A percentile compares a stretch with the other conserved stretches of the same genome.
These are phyloP conservation scores for Aspergillus persii DNA, from an alignment of 2,329 filamentous ascomycete genomes.

Conservation along the genomic window DNA sequence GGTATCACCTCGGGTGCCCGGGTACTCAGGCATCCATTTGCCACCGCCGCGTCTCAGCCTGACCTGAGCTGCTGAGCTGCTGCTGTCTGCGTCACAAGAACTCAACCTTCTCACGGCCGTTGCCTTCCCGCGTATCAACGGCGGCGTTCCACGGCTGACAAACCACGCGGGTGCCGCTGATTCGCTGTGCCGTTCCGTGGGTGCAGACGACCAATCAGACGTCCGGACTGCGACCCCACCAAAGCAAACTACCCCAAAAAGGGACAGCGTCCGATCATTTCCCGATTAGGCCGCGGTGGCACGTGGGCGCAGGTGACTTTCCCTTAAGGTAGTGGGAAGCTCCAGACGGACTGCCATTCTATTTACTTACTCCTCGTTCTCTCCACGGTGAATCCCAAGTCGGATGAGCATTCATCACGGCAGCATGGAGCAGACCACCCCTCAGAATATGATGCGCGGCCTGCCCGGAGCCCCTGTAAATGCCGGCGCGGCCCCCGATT, in stretches of 20 bases:
- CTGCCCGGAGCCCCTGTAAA: constrained; percentile 28
- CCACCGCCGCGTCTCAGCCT: neutral
- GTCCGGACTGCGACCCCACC: neutral
- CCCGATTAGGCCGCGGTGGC: constrained; percentile 10
- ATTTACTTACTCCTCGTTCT: neutral
- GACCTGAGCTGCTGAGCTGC: too few species aligned
- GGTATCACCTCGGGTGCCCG: neutral
- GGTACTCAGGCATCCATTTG: neutral
- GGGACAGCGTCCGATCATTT: constrained; percentile 7
- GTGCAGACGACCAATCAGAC: constrained; percentile 13
- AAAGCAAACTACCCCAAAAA: constrained; percentile 3
- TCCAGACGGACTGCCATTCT: neutral
- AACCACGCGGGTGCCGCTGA: constrained; percentile 8
- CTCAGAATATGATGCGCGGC: constrained; percentile 30
- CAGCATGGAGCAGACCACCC: constrained; percentile 37
- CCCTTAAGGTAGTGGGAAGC: neutral
- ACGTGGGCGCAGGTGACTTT: constrained; percentile 22
- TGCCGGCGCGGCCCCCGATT: constrained; percentile 30
- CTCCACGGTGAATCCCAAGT: neutral
- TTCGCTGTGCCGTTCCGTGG: constrained; percentile 9
- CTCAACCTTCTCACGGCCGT: neutral
- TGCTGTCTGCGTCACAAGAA: too few species aligned
- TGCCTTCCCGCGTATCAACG: constrained; percentile 7
- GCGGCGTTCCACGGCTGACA: constrained; percentile 8
- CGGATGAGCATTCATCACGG: constrained; percentile 6